These are phyloP conservation scores for Heliosperma pusillum DNA, from an alignment of 148 eudicot genomes.

Conservation along the genomic window DNA sequence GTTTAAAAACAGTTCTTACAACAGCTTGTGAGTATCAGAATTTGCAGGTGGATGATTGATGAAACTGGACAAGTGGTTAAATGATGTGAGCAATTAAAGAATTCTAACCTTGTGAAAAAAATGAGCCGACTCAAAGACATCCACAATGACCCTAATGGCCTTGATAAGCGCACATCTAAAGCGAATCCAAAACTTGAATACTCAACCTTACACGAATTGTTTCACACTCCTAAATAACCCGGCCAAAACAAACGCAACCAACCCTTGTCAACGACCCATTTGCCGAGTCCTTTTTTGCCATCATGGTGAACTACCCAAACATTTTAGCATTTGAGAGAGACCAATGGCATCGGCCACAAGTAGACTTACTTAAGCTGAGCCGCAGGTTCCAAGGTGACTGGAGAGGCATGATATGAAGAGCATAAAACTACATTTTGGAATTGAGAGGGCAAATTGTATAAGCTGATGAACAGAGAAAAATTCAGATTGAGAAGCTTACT, in stretches of 20 bases:
- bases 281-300: background rate
- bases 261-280: background rate
- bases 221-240: background rate
- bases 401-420: background rate
- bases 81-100: too few relatives aligned
- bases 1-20: background rate
- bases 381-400: background rate
- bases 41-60: background rate
- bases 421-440: background rate
- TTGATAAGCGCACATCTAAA: background rate
- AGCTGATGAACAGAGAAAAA: background rate
- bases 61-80: background rate
- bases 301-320: background rate
- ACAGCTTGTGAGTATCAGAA: background rate
- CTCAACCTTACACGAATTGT: background rate
- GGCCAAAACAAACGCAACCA: background rate
- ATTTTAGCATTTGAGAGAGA: background rate
- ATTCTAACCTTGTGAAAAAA: background rate
- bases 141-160: background rate
- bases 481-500: conserved; percentile 1
- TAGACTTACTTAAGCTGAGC: background rate
- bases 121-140: too few relatives aligned
- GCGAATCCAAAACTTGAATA: background rate
- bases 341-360: background rate
- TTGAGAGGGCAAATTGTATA: background rate